These are phyloP conservation scores for Malassezia vespertilionis DNA, from an alignment of 1,284 basidiomycete species.

Conservation along the genomic window DNA sequence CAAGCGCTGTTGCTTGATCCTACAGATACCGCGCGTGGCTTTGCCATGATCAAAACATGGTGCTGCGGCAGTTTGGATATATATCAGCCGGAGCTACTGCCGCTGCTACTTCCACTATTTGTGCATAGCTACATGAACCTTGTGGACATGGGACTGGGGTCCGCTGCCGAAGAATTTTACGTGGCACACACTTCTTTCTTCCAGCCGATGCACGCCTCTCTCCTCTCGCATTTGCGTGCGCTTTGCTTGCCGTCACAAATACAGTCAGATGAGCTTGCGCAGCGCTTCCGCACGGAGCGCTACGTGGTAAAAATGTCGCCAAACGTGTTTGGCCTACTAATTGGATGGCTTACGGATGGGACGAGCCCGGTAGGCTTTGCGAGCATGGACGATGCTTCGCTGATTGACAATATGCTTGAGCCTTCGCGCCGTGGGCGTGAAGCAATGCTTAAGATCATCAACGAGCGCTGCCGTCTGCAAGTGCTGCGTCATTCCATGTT, in stretches of 20 bases:
- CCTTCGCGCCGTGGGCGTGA: conserved; percentile 52
- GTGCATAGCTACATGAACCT: conserved; percentile 94
- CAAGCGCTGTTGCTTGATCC: conserved; percentile 73
- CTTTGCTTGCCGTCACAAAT: conserved; percentile 75
- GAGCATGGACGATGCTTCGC: conserved; percentile 60
- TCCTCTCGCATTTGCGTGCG: conserved; percentile 69
- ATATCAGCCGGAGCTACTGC: conserved; percentile 77
- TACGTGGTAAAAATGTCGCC: conserved; percentile 82
- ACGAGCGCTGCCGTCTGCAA: conserved; percentile 80
- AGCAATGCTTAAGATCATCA: conserved; percentile 82
- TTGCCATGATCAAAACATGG: conserved; percentile 80
- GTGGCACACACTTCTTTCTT: conserved; percentile 62
- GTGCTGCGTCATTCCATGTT: conserved; percentile 35
- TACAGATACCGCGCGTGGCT: conserved; percentile 76
- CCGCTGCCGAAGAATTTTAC: conserved; percentile 65
- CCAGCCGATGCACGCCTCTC: conserved; percentile 59
- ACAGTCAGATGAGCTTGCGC: conserved; percentile 63
- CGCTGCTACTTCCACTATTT: conserved; percentile 88
- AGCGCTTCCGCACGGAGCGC: conserved; percentile 77
- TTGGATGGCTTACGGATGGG: conserved; percentile 91
- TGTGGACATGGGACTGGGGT: conserved; percentile 75
- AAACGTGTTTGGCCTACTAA: conserved; percentile 77
- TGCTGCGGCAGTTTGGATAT: conserved; percentile 77
- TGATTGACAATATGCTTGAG: conserved; percentile 54
- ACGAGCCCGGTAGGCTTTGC: conserved; percentile 71